Conservation (phyloP, 108 stramenopile genomes). For the Stephanodiscus minutulus region DNA sequence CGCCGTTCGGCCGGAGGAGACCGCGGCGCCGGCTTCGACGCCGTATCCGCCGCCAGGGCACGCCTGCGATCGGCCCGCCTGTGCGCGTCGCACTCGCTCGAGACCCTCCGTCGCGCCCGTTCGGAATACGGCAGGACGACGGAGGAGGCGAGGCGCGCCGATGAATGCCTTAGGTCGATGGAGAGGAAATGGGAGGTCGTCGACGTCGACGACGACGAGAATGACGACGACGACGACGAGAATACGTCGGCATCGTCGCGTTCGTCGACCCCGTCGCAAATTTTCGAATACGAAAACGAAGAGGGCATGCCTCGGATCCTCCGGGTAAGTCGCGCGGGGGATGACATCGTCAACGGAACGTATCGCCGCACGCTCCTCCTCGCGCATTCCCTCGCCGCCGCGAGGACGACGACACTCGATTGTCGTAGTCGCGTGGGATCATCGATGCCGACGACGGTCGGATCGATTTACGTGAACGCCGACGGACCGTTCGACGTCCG, state of each 20-base stretch:
- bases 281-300: background rate
- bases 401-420: background rate
- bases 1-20: background rate
- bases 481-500: constrained; percentile 17
- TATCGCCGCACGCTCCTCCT: background rate
- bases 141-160: constrained; percentile 5
- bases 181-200: constrained; percentile 25
- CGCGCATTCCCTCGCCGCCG: background rate
- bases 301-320: background rate
- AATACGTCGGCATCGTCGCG: background rate
- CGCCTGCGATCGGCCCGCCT: constrained; percentile 6
- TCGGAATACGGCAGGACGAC: background rate
- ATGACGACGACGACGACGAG: background rate
- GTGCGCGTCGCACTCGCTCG: too few species aligned
- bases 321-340: background rate
- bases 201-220: constrained; percentile 3
- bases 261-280: background rate
- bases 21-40: background rate
- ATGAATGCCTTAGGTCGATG: constrained; percentile 1
- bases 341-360: background rate
- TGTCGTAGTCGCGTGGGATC: too few species aligned
- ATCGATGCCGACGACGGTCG: background rate
- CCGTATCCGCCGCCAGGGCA: constrained; percentile 8
- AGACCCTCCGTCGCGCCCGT: background rate
- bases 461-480: constrained; percentile 10